Evolutionary conservation across 352 stramenopile genomes (phyloP).

Genomic region (Globisporangium iwayamae): DNA sequence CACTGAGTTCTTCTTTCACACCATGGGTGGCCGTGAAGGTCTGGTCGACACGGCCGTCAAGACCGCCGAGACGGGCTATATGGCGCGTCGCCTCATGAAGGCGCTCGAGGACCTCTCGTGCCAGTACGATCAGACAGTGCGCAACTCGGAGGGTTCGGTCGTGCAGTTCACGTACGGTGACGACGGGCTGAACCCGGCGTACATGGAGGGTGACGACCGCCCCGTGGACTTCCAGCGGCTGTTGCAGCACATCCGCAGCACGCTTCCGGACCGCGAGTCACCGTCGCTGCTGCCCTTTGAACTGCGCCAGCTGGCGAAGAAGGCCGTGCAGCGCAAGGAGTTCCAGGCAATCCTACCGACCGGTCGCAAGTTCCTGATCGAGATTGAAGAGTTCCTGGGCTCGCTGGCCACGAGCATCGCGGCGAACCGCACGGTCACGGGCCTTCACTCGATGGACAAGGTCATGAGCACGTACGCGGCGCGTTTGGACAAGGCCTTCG

Average conservation of each 20-base stretch:
- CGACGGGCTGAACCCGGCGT: constrained; percentile 97
- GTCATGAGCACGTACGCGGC: constrained; percentile 60
- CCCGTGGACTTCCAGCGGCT: constrained; percentile 97
- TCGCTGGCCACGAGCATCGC: constrained; percentile 64
- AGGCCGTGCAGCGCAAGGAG: constrained; percentile 70
- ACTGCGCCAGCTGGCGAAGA: constrained; percentile 80
- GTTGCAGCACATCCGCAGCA: constrained; percentile 86
- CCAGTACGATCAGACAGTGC: constrained; percentile 92
- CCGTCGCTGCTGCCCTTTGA: constrained; percentile 75
- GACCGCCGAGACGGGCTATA: constrained; percentile 99
- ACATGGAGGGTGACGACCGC: constrained; percentile 94
- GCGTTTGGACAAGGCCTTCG: constrained; percentile 64
- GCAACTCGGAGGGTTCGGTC: constrained; percentile 88
- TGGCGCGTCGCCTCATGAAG: constrained; percentile 98
- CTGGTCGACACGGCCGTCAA: constrained; percentile 99
- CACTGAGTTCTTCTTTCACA: constrained; percentile 99
- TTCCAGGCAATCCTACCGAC: constrained; percentile 86
- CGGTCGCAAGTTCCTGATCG: constrained; percentile 88
- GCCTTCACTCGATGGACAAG: constrained; percentile 66
- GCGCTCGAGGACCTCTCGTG: constrained; percentile 97
- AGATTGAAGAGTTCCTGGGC: constrained; percentile 84
- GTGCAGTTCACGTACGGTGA: constrained; percentile 99
- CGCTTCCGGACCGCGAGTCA: constrained; percentile 65
- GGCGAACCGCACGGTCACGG: constrained; percentile 41
- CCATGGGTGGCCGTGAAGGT: constrained; percentile 98